Percentiles rank a stretch among this genome's conserved stretches.
phyloP scores from a whole-genome alignment of 148 eudicot species.

The Amaranthus cruentus region DNA sequence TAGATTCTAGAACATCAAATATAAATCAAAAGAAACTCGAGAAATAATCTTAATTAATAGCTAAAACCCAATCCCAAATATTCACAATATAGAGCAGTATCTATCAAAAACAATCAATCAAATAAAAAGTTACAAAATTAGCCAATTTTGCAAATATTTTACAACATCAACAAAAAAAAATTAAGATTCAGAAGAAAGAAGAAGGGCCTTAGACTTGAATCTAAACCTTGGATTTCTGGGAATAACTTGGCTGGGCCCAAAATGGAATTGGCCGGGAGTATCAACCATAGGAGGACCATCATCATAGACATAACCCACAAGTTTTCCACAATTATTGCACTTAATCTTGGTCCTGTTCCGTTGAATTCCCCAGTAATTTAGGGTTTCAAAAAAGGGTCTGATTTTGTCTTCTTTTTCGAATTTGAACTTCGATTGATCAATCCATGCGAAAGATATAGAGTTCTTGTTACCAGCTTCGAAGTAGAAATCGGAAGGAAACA shows the following conservation, averaged over 20 bases:
- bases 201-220: conserved; percentile 55
- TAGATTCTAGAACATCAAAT: background rate
- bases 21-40: background rate
- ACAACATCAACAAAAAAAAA: background rate
- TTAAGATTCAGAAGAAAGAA: conserved; percentile 23
- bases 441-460: conserved; percentile 61
- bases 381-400: conserved; percentile 74
- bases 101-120: background rate
- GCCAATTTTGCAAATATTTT: background rate
- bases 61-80: background rate
- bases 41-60: background rate
- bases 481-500: conserved; percentile 64
- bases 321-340: conserved; percentile 50
- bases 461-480: conserved; percentile 94
- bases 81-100: background rate
- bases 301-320: conserved; percentile 60
- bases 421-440: conserved; percentile 51
- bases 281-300: conserved; percentile 68
- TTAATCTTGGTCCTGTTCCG: conserved; percentile 58
- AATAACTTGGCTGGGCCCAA: conserved; percentile 83
- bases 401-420: conserved; percentile 67
- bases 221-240: conserved; percentile 79
- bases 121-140: background rate
- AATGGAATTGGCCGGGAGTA: conserved; percentile 48
- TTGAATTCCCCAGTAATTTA: conserved; percentile 89